Evolutionary conservation across 2,329 filamentous ascomycete species (phyloP).

Genomic region (Helotiales sp.): DNA sequence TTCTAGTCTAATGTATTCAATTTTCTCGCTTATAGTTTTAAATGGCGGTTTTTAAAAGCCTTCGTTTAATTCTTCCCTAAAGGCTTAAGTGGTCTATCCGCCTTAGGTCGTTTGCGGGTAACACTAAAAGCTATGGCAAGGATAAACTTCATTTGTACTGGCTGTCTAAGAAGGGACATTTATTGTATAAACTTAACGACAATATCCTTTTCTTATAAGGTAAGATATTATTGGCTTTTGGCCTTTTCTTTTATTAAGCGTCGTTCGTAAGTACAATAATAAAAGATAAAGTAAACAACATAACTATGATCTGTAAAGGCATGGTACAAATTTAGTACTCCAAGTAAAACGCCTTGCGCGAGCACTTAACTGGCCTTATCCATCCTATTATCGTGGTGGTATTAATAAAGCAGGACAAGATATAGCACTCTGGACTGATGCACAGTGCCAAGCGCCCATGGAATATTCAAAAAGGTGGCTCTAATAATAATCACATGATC

Average conservation of each 20-base stretch:
- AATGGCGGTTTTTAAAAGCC: slow-evolving; percentile 31
- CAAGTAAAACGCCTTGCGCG: slow-evolving; percentile 25
- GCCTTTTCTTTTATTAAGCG: slow-evolving; percentile 22
- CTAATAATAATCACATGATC: no score
- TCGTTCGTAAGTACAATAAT: slow-evolving; percentile 16
- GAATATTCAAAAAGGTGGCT: no score
- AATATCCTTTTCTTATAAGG: slow-evolving; percentile 39
- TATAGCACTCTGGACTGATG: no score
- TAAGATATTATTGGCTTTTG: slow-evolving; percentile 40
- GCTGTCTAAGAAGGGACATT: slow-evolving; percentile 21
- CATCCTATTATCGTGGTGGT: slow-evolving; percentile 9
- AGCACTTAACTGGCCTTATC: slow-evolving; percentile 30
- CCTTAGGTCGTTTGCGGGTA: slow-evolving; percentile 20
- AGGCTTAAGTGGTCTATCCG: slow-evolving; percentile 24
- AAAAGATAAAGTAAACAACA: slow-evolving; percentile 39
- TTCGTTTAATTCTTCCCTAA: slow-evolving; percentile 30
- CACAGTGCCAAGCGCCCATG: not conserved
- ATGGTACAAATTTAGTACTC: slow-evolving; percentile 26
- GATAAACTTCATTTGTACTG: slow-evolving; percentile 26
- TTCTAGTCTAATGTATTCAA: slow-evolving; percentile 25
- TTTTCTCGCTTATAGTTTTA: slow-evolving; percentile 28
- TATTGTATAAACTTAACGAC: slow-evolving; percentile 18
- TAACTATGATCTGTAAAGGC: slow-evolving; percentile 31
- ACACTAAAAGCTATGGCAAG: slow-evolving; percentile 22
- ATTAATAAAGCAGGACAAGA: no score